phyloP scores from a whole-genome alignment of 129 eudicot genomes.

The Flaveria sonorensis region DNA sequence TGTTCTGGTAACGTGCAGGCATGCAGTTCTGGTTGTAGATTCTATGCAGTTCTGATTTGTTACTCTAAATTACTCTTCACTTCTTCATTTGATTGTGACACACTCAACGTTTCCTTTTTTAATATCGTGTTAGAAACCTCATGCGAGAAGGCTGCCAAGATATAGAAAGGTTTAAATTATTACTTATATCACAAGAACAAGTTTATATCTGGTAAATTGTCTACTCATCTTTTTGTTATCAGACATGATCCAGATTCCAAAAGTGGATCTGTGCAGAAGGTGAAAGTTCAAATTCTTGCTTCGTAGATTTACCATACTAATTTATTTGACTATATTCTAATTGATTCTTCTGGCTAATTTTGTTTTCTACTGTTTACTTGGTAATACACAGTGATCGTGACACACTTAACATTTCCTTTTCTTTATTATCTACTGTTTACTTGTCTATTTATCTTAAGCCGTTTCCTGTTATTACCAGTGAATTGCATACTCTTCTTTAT shows the following conservation, averaged over 20 bases:
- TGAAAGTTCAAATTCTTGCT: conserved; percentile 26
- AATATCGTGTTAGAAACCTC: conserved; percentile 85
- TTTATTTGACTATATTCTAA: conserved; percentile 15
- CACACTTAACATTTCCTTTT: no score
- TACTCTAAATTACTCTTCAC: no score
- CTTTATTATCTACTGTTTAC: no score
- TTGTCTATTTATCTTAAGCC: conserved; percentile 18
- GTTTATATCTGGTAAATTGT: no score
- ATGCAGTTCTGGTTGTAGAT: no score
- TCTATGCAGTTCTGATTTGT: no score
- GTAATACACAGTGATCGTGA: neutral
- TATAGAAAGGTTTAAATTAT: conserved; percentile 68
- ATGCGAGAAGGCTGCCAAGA: conserved; percentile 98
- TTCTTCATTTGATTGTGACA: no score
- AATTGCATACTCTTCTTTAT: conserved; percentile 23
- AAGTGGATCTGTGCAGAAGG: conserved; percentile 83
- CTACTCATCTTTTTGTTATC: conserved; percentile 39
- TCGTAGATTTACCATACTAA: neutral
- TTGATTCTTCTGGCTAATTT: neutral
- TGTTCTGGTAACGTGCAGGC: no score
- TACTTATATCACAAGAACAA: no score
- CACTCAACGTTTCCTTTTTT: no score
- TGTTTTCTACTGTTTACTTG: conserved; percentile 3
- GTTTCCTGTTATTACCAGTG: conserved; percentile 13
- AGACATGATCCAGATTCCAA: conserved; percentile 73